Evolutionary conservation across 2,329 filamentous ascomycete genomes (phyloP).

Genomic region (Diaporthe nobilis): DNA sequence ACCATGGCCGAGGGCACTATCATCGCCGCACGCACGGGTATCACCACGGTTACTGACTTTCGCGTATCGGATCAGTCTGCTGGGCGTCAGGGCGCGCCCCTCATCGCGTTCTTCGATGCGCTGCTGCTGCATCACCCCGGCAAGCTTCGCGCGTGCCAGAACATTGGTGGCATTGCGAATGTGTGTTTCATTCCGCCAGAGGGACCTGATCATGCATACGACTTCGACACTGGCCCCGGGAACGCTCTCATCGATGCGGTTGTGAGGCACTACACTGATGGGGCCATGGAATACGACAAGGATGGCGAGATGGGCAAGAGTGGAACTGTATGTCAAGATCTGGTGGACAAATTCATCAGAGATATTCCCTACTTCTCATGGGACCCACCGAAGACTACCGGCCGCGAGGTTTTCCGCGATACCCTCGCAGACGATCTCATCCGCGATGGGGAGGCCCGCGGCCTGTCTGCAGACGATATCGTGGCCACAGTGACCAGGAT

Average conservation of each 20-base stretch:
- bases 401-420: constrained; percentile 72
- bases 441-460: constrained; percentile 46
- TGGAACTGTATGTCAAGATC: neutral
- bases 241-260: neutral
- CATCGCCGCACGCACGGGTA: neutral
- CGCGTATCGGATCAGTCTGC: neutral
- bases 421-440: constrained; percentile 68
- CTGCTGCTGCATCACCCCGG: neutral
- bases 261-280: neutral
- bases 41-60: neutral
- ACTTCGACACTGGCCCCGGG: neutral
- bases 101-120: neutral
- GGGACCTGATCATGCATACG: neutral
- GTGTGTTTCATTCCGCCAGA: neutral
- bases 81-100: neutral
- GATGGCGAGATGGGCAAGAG: neutral
- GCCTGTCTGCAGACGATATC: neutral
- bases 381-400: constrained; percentile 69
- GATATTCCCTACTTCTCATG: constrained; percentile 64
- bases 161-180: neutral
- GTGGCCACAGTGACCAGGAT: neutral
- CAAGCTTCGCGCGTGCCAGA: neutral
- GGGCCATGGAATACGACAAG: neutral
- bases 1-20: constrained; percentile 4
- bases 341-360: constrained; percentile 54